Percentiles rank a stretch among this genome's conserved stretches.
These are phyloP conservation scores for Cyclospora cayetanensis DNA, from an alignment of 169 alveolate genomes.

Conservation along the genomic window DNA sequence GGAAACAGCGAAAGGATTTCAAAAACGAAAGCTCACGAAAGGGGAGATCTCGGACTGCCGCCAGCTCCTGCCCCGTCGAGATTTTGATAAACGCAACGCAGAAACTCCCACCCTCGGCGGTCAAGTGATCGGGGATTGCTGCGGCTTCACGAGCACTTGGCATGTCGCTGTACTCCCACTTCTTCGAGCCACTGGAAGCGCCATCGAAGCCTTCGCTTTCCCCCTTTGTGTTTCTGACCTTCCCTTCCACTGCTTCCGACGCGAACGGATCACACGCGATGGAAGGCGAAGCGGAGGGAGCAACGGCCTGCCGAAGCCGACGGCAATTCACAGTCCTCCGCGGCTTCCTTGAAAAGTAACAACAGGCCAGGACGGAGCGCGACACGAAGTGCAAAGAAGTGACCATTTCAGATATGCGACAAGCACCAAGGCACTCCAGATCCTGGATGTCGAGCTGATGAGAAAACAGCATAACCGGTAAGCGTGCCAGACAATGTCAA, in stretches of 20 bases:
- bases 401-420: conserved; percentile 22
- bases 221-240: background rate
- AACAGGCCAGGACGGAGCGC: conserved; percentile 30
- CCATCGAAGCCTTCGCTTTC: background rate
- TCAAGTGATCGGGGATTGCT: background rate
- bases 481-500: too few species aligned
- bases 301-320: background rate
- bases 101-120: background rate
- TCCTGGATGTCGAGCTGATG: conserved; percentile 36
- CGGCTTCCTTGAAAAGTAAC: conserved; percentile 5
- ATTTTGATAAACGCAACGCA: conserved; percentile 19
- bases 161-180: background rate
- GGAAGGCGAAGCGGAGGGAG: background rate
- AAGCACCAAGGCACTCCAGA: conserved; percentile 3
- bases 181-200: background rate
- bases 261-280: background rate
- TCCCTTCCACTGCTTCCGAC: background rate
- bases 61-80: conserved; percentile 25
- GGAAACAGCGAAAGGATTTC: too few species aligned
- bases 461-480: too few species aligned
- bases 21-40: conserved; percentile 8
- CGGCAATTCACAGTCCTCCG: conserved; percentile 15
- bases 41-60: conserved; percentile 31
- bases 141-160: background rate
- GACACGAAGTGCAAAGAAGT: conserved; percentile 43